Evolutionary conservation across 345 rosid species (phyloP).

Genomic region (Eucalyptus cloeziana): DNA sequence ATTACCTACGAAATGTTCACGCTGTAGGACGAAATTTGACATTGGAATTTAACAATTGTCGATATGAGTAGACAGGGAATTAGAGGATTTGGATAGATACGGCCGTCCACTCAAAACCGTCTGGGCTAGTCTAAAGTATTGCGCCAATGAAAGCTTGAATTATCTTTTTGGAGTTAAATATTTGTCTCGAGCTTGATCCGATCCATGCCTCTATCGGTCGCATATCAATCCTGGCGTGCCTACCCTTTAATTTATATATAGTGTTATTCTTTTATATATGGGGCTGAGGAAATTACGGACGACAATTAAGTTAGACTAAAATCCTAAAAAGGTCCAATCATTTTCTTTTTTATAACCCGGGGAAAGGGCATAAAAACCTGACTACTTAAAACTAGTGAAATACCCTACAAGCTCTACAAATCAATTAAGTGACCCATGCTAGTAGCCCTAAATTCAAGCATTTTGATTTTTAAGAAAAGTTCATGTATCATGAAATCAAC

Average conservation of each 20-base stretch:
- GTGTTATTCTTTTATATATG: not conserved
- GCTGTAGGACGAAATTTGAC: not conserved
- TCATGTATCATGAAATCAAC: not conserved
- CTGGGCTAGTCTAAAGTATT: not conserved
- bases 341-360: not conserved
- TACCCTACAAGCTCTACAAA: not conserved
- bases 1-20: not conserved
- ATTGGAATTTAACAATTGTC: not conserved
- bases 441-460: not conserved
- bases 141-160: not conserved
- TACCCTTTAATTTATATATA: not conserved
- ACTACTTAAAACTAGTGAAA: not conserved
- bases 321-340: not conserved
- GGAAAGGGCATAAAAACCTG: not conserved
- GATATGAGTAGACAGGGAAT: not conserved
- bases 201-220: not conserved
- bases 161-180: not conserved
- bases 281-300: not conserved
- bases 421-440: not conserved
- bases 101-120: not conserved
- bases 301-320: not conserved
- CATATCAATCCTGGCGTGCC: not conserved
- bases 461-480: not conserved
- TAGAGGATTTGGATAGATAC: not conserved
- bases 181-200: not conserved